Base-by-base conservation (phyloP, 371 early-diverging fungal species). In the Amoeboaphelidium protococcarum region DNA sequence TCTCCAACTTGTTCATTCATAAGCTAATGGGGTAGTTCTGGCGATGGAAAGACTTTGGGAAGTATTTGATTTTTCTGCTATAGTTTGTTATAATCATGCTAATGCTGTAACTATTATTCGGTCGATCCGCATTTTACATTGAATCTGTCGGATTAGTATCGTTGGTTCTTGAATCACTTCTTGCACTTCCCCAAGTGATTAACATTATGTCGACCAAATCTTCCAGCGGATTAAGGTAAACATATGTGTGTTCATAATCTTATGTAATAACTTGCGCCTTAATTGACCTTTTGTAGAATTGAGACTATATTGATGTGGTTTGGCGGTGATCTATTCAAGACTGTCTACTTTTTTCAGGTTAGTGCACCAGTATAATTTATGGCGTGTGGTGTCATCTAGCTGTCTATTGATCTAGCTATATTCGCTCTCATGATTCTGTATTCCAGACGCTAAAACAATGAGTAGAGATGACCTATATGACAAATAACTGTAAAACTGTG, bases 351-450 rank as follows among this genome's bases (percentile, higher is more conserved):
- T 46, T 59, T 69, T 16, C 58, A 50, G 40, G 66, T 63, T 3
- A 47, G 56, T 20, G 57, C 71, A 20, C 73, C 73, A n/a, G 50
- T 68, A n/a, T 73, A 74, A 48, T 74, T 74, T 40, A 55, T 68
- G 40, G 58, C 68, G 13, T 74, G 75, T 44, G 75, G 73, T 2
- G 62, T 66, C 4, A 55, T 74, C 46, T 73, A 74, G 46, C 57
- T 74, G 2, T 54, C 64, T 0, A 63, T 74, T n/a, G 75, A 74
- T 44, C 53, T 58, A 24, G 47, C 69, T 41, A 66, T 73, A 25
- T 67, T 74, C 2, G 25, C 56, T 0, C 70, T 72, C 52, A 65
- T 63, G 25, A 47, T 74, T 23, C 48, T 66, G 12, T 74, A 65
- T n/a, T n/a, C n/a, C n/a, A n/a, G n/a, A n/a, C n/a, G n/a, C n/a